Conservation (phyloP, 2,329 filamentous ascomycete genomes). For the Pestalotiopsis sp. region DNA sequence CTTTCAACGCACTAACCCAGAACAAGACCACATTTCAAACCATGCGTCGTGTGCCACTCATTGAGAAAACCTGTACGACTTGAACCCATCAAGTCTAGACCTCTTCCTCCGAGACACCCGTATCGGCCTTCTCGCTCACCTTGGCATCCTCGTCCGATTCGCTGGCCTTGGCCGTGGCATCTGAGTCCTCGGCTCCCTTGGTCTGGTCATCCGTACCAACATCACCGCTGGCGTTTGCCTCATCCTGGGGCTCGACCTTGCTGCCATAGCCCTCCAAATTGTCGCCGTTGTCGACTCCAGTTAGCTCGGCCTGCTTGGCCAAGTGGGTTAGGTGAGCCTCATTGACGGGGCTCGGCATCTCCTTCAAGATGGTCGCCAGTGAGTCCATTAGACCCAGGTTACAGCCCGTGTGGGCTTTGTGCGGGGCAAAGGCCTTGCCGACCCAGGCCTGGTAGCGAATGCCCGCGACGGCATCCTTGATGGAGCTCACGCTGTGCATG, state of each 20-base stretch:
- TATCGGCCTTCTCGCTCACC: not conserved
- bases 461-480: conserved; percentile 18
- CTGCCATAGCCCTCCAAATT: not conserved
- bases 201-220: not conserved
- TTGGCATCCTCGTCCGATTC: not conserved
- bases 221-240: not conserved
- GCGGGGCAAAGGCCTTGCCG: conserved; percentile 22
- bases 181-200: not conserved
- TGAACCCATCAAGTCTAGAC: not conserved
- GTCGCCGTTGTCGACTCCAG: conserved; percentile 6
- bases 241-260: not conserved
- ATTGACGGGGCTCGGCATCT: conserved; percentile 17
- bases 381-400: conserved; percentile 20
- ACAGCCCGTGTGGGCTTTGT: conserved; percentile 21
- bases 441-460: conserved; percentile 20
- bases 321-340: conserved; percentile 7
- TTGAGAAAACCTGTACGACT: not conserved
- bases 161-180: not conserved
- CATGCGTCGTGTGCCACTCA: too few species aligned
- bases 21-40: too few species aligned
- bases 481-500: conserved; percentile 17
- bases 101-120: not conserved
- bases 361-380: conserved; percentile 13
- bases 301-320: not conserved
- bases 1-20: too few species aligned